Conservation (phyloP, 768 basidiomycete species). For the Obba rivulosa region DNA sequence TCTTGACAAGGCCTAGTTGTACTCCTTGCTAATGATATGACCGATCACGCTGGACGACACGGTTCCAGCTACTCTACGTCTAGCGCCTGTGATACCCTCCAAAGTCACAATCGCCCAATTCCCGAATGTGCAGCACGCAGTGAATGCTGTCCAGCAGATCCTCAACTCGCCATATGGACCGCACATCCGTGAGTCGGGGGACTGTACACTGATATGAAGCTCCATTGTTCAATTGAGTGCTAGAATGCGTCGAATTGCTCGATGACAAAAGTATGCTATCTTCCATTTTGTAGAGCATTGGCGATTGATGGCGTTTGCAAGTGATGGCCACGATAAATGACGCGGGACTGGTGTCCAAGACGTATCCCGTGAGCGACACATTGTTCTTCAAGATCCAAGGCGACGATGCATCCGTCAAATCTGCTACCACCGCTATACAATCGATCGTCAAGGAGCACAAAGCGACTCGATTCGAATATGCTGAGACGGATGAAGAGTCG, state of each 20-base stretch:
- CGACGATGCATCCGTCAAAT: conserved; percentile 13
- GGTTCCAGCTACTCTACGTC: conserved; percentile 65
- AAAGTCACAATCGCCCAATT: conserved; percentile 89
- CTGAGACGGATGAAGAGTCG: conserved; percentile 69
- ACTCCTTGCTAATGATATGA: background rate
- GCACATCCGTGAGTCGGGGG: conserved; percentile 51
- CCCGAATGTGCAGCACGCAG: conserved; percentile 70
- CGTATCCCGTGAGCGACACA: conserved; percentile 69
- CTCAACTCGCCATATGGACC: conserved; percentile 54
- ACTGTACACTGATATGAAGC: background rate
- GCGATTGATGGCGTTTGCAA: conserved; percentile 14
- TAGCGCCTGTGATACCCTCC: conserved; percentile 77
- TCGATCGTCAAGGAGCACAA: conserved; percentile 63
- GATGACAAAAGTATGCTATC: conserved; percentile 35
- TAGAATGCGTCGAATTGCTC: conserved; percentile 85
- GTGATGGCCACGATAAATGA: conserved; percentile 75
- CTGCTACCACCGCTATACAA: conserved; percentile 49
- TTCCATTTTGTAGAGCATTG: background rate
- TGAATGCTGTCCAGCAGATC: conserved; percentile 78
- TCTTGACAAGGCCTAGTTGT: background rate
- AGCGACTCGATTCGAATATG: conserved; percentile 65
- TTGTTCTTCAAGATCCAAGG: conserved; percentile 94
- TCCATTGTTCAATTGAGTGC: background rate
- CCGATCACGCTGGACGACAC: too few relatives aligned
- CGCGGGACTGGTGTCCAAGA: conserved; percentile 50